Conservation (phyloP, 208 protist species). For the Porcisia deanei region DNA sequence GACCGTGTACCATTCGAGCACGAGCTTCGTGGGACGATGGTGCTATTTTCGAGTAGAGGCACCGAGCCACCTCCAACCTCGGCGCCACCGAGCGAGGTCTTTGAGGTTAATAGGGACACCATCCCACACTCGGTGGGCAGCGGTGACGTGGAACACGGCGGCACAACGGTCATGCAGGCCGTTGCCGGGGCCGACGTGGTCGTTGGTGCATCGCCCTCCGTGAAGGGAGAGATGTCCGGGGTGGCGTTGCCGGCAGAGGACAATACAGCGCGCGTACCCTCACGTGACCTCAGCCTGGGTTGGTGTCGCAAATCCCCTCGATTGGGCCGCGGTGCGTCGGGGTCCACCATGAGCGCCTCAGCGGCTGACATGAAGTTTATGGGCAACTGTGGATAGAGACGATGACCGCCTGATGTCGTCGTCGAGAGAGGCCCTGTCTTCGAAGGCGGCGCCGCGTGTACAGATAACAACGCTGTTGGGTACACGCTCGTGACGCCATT, state of each 20-base stretch:
- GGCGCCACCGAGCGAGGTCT: neutral
- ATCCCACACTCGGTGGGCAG: neutral
- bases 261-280: neutral
- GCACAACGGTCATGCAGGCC: neutral
- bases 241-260: neutral
- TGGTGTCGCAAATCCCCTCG: neutral
- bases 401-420: neutral
- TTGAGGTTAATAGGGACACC: neutral
- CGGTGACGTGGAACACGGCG: neutral
- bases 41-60: neutral
- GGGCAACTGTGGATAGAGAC: neutral
- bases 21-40: too few relatives aligned
- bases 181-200: neutral
- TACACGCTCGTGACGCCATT: neutral
- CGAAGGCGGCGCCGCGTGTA: neutral
- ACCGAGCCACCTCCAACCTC: neutral
- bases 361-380: neutral
- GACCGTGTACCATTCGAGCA: neutral
- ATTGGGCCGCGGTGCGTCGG: constrained; percentile 21
- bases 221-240: neutral
- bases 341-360: constrained; percentile 32
- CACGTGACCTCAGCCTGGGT: neutral
- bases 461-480: neutral
- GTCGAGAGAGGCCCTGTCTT: constrained; percentile 1
- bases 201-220: neutral